phyloP scores from a whole-genome alignment of 805 yeast species.

The Brettanomyces bruxellensis region DNA sequence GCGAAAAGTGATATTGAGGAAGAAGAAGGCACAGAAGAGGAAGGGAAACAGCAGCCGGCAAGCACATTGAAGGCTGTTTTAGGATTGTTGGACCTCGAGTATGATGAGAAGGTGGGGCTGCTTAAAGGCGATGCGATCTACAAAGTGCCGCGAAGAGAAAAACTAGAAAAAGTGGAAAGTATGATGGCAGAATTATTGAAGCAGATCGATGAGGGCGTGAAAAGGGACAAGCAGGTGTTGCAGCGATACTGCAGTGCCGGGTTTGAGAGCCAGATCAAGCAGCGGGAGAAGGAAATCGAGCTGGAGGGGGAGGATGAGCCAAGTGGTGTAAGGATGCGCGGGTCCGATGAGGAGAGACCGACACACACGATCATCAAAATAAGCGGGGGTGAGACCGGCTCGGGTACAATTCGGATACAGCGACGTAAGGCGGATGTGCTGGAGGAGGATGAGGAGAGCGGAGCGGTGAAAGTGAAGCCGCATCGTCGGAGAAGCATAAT shows the following conservation, averaged over 20 bases:
- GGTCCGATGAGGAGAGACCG: background rate
- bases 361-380: slow-evolving; percentile 2
- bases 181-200: slow-evolving; percentile 31
- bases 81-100: slow-evolving; percentile 41
- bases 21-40: background rate
- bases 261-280: background rate
- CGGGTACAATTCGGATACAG: slow-evolving; percentile 2
- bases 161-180: slow-evolving; percentile 19
- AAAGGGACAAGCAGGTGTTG: slow-evolving; percentile 5
- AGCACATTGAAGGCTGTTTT: slow-evolving; percentile 41
- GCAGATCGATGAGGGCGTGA: slow-evolving; percentile 28
- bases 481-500: slow-evolving; percentile 4
- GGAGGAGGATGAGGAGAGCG: slow-evolving; percentile 8
- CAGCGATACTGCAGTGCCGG: background rate
- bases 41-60: slow-evolving; percentile 23
- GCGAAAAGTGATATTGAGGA: background rate
- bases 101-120: slow-evolving; percentile 51
- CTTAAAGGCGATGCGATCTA: slow-evolving; percentile 44
- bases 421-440: slow-evolving; percentile 1
- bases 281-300: slow-evolving; percentile 3
- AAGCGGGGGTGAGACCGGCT: slow-evolving; percentile 11
- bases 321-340: background rate
- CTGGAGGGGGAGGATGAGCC: background rate
- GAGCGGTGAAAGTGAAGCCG: slow-evolving; percentile 1
- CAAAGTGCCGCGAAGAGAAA: slow-evolving; percentile 24